These are phyloP conservation scores for Herpotrichia juniperi DNA, from an alignment of 2,329 filamentous ascomycete species.

Conservation along the genomic window DNA sequence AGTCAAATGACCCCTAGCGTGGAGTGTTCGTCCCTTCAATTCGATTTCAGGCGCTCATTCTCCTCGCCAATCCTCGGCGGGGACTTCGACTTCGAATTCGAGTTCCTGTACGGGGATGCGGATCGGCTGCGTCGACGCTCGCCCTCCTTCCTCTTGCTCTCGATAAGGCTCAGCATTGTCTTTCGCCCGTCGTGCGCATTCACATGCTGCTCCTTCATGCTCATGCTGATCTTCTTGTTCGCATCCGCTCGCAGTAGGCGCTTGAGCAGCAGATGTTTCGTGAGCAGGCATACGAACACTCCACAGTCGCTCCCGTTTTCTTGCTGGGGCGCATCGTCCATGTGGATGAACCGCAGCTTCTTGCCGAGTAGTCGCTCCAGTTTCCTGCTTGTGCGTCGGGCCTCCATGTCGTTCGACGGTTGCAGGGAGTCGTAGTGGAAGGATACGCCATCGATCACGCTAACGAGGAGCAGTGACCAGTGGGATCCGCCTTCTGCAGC, in stretches of 20 bases:
- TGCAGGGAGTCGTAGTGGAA: slow-evolving; percentile 96
- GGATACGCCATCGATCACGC: slow-evolving; percentile 83
- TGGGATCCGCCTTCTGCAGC: slow-evolving; percentile 91
- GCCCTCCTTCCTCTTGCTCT: slow-evolving; percentile 84
- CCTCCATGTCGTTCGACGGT: slow-evolving; percentile 77
- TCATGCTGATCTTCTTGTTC: slow-evolving; percentile 91
- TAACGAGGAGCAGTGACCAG: slow-evolving; percentile 93
- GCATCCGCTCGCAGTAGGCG: slow-evolving; percentile 79
- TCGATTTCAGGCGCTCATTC: slow-evolving; percentile 19
- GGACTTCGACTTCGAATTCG: slow-evolving; percentile 39
- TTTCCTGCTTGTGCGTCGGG: slow-evolving; percentile 70
- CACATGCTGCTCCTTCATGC: slow-evolving; percentile 82
- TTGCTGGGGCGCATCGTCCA: slow-evolving; percentile 87
- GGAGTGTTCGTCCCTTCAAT: not conserved
- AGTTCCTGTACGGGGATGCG: slow-evolving; percentile 39
- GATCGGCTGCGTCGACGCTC: slow-evolving; percentile 69
- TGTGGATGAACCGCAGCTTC: slow-evolving; percentile 75
- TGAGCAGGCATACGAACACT: slow-evolving; percentile 92
- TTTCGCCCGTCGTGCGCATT: slow-evolving; percentile 82
- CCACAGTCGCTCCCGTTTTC: slow-evolving; percentile 93
- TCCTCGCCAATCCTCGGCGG: slow-evolving; percentile 47
- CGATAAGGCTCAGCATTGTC: slow-evolving; percentile 90
- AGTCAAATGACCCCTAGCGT: no score
- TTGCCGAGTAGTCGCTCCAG: slow-evolving; percentile 71
- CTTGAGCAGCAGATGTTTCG: slow-evolving; percentile 91